phyloP scores from a whole-genome alignment of 139 green algal species.

The Tetraselmis chui region DNA sequence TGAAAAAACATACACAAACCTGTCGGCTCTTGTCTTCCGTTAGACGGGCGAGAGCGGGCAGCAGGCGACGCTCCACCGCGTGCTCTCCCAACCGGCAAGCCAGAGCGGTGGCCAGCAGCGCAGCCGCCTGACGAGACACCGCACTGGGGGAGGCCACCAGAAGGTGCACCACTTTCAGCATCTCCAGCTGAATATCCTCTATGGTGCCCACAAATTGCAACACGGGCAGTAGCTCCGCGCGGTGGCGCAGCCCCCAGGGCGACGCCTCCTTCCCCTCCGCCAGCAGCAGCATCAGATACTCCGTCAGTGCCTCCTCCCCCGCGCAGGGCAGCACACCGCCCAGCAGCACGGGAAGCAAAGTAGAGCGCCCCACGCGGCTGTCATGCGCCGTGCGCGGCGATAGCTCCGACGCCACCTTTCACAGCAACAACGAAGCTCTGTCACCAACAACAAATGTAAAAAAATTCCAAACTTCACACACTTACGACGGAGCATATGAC shows the following conservation, averaged over 20 bases:
- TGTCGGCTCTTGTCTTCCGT: not conserved
- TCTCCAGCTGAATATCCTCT: not conserved
- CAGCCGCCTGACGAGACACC: not conserved
- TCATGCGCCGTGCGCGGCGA: not conserved
- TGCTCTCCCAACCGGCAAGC: not conserved
- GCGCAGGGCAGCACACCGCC: not conserved
- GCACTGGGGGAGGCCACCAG: not conserved
- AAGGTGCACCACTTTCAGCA: not conserved
- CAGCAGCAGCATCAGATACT: not conserved
- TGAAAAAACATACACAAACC: no score
- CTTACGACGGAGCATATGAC: no score
- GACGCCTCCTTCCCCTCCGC: not conserved
- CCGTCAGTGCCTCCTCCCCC: not conserved
- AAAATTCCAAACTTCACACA: no score
- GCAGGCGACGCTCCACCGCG: not conserved
- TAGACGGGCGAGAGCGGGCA: not conserved
- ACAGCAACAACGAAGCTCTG: no score
- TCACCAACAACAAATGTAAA: no score
- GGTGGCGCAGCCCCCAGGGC: not conserved
- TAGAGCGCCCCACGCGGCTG: not conserved
- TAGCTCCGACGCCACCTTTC: not conserved
- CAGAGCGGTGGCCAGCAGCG: not conserved
- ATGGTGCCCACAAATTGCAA: not conserved
- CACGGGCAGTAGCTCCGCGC: not conserved
- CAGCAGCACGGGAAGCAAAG: not conserved